Conservation (phyloP, 139 green algal genomes). For the Tetraselmis striata region DNA sequence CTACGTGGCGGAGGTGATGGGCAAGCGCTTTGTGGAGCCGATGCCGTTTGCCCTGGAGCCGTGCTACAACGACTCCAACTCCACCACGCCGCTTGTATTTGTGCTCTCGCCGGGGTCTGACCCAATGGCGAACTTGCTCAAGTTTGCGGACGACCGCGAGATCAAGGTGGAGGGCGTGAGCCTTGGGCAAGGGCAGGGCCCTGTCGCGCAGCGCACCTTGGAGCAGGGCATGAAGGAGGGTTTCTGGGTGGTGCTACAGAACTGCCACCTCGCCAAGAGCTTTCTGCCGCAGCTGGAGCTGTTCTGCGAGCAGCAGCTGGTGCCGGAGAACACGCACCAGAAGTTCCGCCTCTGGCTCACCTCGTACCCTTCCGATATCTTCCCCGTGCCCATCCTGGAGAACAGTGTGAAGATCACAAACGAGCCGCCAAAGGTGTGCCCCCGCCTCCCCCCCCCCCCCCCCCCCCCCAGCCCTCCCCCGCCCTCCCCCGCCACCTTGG, state of each 20-base stretch:
- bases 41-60: conserved; percentile 69
- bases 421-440: conserved; percentile 29
- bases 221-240: conserved; percentile 51
- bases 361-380: conserved; percentile 55
- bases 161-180: conserved; percentile 59
- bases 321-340: conserved; percentile 34
- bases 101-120: conserved; percentile 67
- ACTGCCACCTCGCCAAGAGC: conserved; percentile 71
- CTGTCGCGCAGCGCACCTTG: conserved; percentile 55
- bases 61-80: conserved; percentile 57
- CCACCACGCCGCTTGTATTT: conserved; percentile 65
- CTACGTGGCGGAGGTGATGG: conserved; percentile 53
- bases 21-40: conserved; percentile 65
- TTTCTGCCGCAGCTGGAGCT: conserved; percentile 68
- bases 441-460: background rate
- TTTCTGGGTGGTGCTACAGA: conserved; percentile 76
- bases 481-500: background rate
- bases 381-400: conserved; percentile 69
- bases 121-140: conserved; percentile 58
- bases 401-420: conserved; percentile 72
- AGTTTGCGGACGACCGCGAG: conserved; percentile 61
- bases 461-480: too few species aligned
- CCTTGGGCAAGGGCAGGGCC: conserved; percentile 72
- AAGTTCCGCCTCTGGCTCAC: conserved; percentile 63
- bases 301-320: conserved; percentile 62